Percentiles rank a stretch among this genome's conserved stretches.
Conservation (phyloP, 108 stramenopile species). For the Mediolabrus comicus region DNA sequence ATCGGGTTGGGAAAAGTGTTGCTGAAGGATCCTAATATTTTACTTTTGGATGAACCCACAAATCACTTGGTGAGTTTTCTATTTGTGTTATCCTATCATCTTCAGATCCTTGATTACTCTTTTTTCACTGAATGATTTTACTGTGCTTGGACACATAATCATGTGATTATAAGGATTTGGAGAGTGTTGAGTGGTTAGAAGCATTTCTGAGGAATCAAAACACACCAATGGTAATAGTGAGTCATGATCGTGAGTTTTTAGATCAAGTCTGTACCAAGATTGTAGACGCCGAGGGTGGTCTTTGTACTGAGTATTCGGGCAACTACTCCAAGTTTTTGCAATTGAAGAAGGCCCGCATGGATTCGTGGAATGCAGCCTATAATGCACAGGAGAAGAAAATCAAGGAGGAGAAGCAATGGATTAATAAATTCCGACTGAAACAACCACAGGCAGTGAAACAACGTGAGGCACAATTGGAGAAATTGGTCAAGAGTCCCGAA, state of each 20-base stretch:
- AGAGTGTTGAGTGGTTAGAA: constrained; percentile 97
- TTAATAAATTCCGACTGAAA: constrained; percentile 87
- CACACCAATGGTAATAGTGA: constrained; percentile 97
- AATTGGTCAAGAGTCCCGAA: constrained; percentile 84
- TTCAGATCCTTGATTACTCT: no score
- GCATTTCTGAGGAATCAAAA: constrained; percentile 90
- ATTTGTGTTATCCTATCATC: no score
- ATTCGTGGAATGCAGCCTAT: constrained; percentile 93
- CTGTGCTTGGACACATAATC: no score
- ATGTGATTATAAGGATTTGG: constrained; percentile 40
- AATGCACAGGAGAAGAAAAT: constrained; percentile 95
- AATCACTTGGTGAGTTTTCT: constrained; percentile 63
- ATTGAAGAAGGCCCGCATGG: constrained; percentile 90
- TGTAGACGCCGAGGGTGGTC: constrained; percentile 93
- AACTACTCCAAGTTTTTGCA: constrained; percentile 94
- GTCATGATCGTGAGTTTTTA: constrained; percentile 98
- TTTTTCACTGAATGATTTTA: no score
- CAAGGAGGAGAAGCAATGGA: constrained; percentile 91
- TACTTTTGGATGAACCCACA: constrained; percentile 93
- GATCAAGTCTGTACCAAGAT: constrained; percentile 97
- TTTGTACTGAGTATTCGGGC: constrained; percentile 89
- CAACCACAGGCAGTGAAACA: constrained; percentile 87
- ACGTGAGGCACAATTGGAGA: constrained; percentile 72
- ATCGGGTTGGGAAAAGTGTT: constrained; percentile 97
- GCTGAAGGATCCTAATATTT: constrained; percentile 90